Base-by-base conservation (phyloP, 768 basidiomycete species). In the Termitomyces sp. region DNA sequence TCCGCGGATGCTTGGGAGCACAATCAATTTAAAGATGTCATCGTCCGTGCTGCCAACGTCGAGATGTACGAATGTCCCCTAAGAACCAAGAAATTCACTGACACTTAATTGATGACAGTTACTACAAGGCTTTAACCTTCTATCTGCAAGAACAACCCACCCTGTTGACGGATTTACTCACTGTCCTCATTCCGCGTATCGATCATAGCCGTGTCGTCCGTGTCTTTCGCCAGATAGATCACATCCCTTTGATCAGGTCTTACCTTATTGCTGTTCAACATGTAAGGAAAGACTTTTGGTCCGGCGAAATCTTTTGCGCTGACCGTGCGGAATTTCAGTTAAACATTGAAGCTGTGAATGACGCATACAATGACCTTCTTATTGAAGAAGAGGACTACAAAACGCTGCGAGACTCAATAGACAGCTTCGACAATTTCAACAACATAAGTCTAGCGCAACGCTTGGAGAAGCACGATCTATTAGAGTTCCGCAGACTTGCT, bases 351-450 rank as follows among this genome's bases (percentile, higher is more conserved):
- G 92, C 95, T 16, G 93, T 99, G 67, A 99, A 99, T 67, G 94
- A 97, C 63, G 95, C 96, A 8, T 98, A 97, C 76, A 98, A 98
- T 66, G 91, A 94, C 66, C 78, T 99, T n/a, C 80, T 98, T 43
- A 98, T 99, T 59, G 97, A 99, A 71, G 97, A 99, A 71, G 97
- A 99, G 73, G 96, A 99, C 69, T 93, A 95, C 79, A 94, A 96
- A 72, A 98, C 96, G 0, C 83, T 99, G 8, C 90, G 96, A 9
- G 97, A 97, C 71, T 95, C 93, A 10, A 95, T 98, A 53, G 96
- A 98, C 74, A 94, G 94, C 70, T 95, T 97, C 68, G 94, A 98
- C 74, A 98, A 97, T 74, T 99, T 97, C 77, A 92, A 98, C 73
- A 93, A 91, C 64, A 85, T 93, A 59, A 80, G 76, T 31, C 85